A percentile compares a stretch with the other conserved stretches of the same genome.
phyloP scores from a whole-genome alignment of 257 asterid genomes.

The Jacaranda mimosifolia region DNA sequence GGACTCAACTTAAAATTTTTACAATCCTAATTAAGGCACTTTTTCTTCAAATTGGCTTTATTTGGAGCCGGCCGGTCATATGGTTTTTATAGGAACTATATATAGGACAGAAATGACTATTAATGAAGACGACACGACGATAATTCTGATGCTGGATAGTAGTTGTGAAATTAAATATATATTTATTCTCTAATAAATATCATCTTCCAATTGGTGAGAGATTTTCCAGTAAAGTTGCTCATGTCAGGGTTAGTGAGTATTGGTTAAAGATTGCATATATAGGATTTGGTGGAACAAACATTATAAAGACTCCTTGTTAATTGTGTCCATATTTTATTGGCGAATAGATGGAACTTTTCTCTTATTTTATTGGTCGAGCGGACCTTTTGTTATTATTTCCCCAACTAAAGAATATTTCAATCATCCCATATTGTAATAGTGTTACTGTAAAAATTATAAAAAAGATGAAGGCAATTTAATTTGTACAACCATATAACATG shows the following conservation, averaged over 20 bases:
- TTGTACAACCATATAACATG: too few species aligned
- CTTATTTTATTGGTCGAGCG: not conserved
- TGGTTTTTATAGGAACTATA: not conserved
- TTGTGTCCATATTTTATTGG: not conserved
- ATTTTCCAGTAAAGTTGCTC: not conserved
- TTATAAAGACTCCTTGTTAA: not conserved
- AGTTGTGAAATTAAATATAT: constrained; percentile 18
- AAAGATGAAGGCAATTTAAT: too few species aligned
- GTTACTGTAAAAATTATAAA: too few species aligned
- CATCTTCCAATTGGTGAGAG: not conserved
- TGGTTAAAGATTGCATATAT: constrained; percentile 23
- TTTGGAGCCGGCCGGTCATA: too few species aligned
- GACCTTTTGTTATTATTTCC: not conserved
- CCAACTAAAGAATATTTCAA: not conserved
- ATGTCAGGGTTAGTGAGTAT: constrained; percentile 7
- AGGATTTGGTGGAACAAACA: constrained; percentile 4
- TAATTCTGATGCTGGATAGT: constrained; percentile 1
- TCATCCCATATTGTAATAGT: too few species aligned
- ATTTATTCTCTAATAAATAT: not conserved
- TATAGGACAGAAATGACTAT: not conserved
- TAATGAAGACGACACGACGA: not conserved
- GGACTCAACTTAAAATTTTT: too few species aligned
- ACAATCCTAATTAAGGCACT: too few species aligned
- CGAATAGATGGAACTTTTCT: too few species aligned
- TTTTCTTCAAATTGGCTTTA: too few species aligned